Percentiles rank a stretch among this genome's conserved stretches.
Evolutionary conservation across 768 basidiomycete genomes (phyloP).

Genomic region (Amanita rubescens): DNA sequence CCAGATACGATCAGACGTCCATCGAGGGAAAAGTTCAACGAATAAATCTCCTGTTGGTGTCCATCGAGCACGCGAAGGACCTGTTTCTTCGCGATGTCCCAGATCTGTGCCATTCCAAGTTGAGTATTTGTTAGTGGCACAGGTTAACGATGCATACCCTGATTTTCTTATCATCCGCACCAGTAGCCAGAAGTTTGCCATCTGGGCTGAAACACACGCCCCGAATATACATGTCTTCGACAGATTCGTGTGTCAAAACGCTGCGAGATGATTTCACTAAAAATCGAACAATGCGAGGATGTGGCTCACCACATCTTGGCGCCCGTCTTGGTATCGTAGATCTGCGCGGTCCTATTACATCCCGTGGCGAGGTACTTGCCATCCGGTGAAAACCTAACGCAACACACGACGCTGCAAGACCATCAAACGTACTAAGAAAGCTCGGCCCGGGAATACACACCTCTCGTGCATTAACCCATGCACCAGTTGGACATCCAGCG

Average conservation of each 20-base stretch:
- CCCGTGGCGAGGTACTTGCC: slow-evolving; percentile 92
- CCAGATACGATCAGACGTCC: slow-evolving; percentile 85
- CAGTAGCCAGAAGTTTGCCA: slow-evolving; percentile 85
- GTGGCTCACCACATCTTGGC: slow-evolving; percentile 66
- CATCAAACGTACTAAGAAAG: neutral
- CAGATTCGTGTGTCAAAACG: slow-evolving; percentile 24
- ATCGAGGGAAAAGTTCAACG: slow-evolving; percentile 84
- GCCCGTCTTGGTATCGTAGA: too few relatives aligned
- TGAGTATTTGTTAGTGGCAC: slow-evolving; percentile 13
- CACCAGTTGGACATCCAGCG: slow-evolving; percentile 70
- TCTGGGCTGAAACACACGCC: slow-evolving; percentile 87
- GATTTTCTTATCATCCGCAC: slow-evolving; percentile 87
- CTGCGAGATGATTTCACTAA: slow-evolving; percentile 8
- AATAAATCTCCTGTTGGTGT: slow-evolving; percentile 91
- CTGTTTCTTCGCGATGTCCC: slow-evolving; percentile 79
- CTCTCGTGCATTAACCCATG: slow-evolving; percentile 91
- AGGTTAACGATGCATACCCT: slow-evolving; percentile 41
- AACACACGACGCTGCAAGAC: slow-evolving; percentile 55
- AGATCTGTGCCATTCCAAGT: slow-evolving; percentile 49
- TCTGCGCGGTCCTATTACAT: too few relatives aligned
- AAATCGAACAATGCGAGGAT: neutral
- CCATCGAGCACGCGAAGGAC: slow-evolving; percentile 81
- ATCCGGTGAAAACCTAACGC: slow-evolving; percentile 90
- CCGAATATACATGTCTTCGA: slow-evolving; percentile 34
- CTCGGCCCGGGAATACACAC: slow-evolving; percentile 38